Evolutionary conservation across 108 stramenopile species (phyloP).

Genomic region (Cyclotella cryptica): DNA sequence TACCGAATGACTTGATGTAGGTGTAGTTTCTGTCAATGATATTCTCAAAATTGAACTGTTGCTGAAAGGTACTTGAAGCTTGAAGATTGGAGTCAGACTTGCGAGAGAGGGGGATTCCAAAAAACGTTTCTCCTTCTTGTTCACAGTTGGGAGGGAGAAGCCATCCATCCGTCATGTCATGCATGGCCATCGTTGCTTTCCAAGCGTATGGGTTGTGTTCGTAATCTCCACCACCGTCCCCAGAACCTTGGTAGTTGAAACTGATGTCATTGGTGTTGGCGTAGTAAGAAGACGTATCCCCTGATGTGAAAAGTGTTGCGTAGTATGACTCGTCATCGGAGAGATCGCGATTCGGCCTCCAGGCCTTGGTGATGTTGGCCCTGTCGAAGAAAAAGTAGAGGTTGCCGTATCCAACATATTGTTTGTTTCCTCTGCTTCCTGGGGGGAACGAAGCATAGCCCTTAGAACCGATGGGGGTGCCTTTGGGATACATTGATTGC

Average conservation of each 20-base stretch:
- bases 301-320: conserved; percentile 59
- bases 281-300: conserved; percentile 65
- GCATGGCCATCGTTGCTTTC: conserved; percentile 80
- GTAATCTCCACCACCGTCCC: conserved; percentile 52
- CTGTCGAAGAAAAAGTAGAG: conserved; percentile 93
- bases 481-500: conserved; percentile 93
- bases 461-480: conserved; percentile 80
- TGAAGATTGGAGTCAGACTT: conserved; percentile 84
- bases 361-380: conserved; percentile 91
- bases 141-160: conserved; percentile 88
- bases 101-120: conserved; percentile 83
- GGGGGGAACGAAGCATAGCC: conserved; percentile 86
- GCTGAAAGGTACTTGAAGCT: conserved; percentile 71
- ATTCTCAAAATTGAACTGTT: conserved; percentile 90
- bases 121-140: conserved; percentile 91
- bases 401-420: conserved; percentile 87
- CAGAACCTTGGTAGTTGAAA: conserved; percentile 69
- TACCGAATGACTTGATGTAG: conserved; percentile 77
- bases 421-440: conserved; percentile 65
- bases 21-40: conserved; percentile 80
- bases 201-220: conserved; percentile 89
- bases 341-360: conserved; percentile 70
- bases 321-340: conserved; percentile 72
- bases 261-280: conserved; percentile 50
- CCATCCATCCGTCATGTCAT: conserved; percentile 94